phyloP scores from a whole-genome alignment of 75 land plant species.

The Pinus albicaulis region DNA sequence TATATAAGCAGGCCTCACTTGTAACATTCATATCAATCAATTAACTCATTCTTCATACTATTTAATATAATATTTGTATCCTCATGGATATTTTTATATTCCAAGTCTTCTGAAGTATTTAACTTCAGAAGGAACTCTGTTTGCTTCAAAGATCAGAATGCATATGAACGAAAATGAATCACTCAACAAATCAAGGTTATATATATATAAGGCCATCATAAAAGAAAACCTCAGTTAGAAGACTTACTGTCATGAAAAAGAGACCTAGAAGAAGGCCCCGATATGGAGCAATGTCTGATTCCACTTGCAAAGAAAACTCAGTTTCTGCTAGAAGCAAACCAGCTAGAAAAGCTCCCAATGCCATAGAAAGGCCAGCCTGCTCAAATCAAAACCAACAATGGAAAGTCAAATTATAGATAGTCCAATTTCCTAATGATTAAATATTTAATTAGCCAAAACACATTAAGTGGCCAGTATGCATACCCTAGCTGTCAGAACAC shows the following conservation, averaged over 20 bases:
- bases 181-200: neutral
- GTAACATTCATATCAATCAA: too few relatives aligned
- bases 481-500: slow-evolving; percentile 98
- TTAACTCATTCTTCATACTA: too few relatives aligned
- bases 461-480: slow-evolving; percentile 1
- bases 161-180: neutral
- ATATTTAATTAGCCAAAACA: neutral
- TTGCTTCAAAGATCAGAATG: neutral
- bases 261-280: slow-evolving; percentile 95
- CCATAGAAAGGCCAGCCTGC: slow-evolving; percentile 99
- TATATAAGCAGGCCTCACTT: too few relatives aligned
- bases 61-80: too few relatives aligned
- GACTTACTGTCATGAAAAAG: slow-evolving; percentile 97
- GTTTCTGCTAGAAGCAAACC: slow-evolving; percentile 97
- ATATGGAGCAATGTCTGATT: slow-evolving; percentile 99
- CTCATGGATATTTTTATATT: too few relatives aligned
- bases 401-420: neutral
- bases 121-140: too few relatives aligned
- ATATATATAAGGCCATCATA: neutral
- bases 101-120: too few relatives aligned
- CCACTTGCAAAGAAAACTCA: slow-evolving; percentile 96
- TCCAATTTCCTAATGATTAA: neutral
- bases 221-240: neutral
- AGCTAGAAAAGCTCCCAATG: slow-evolving; percentile 97
- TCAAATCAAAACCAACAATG: slow-evolving; percentile 7